These are phyloP conservation scores for Penicillium sp. DNA, from an alignment of 2,329 filamentous ascomycete species.

Conservation along the genomic window DNA sequence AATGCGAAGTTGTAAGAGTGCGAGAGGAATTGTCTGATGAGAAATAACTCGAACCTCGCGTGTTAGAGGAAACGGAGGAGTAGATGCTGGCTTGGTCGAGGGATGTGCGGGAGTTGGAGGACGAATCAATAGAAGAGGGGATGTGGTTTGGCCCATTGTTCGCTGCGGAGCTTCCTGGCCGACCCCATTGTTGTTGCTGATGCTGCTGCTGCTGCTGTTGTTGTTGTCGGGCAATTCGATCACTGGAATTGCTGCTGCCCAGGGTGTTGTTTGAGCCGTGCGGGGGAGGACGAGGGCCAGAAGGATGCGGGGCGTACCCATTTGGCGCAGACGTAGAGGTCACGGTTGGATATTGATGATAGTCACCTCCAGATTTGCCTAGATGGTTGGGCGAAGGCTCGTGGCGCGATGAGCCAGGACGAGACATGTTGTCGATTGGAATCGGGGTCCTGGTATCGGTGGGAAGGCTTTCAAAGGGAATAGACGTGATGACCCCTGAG, in stretches of 20 bases:
- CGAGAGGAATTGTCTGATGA: slow-evolving; percentile 52
- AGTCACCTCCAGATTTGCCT: slow-evolving; percentile 74
- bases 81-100: slow-evolving; percentile 65
- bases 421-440: slow-evolving; percentile 69
- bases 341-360: slow-evolving; percentile 82
- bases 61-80: slow-evolving; percentile 58
- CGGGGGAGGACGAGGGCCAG: slow-evolving; percentile 60
- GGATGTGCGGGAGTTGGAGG: slow-evolving; percentile 55
- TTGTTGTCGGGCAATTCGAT: slow-evolving; percentile 68
- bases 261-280: slow-evolving; percentile 58
- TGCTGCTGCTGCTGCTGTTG: slow-evolving; percentile 66
- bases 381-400: slow-evolving; percentile 80
- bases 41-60: slow-evolving; percentile 56
- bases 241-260: slow-evolving; percentile 68
- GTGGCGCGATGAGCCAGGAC: slow-evolving; percentile 59
- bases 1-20: slow-evolving; percentile 40
- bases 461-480: slow-evolving; percentile 74
- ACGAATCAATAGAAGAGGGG: slow-evolving; percentile 55
- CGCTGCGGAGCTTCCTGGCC: slow-evolving; percentile 55
- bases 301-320: slow-evolving; percentile 55
- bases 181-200: slow-evolving; percentile 70
- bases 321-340: slow-evolving; percentile 53
- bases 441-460: slow-evolving; percentile 67
- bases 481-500: slow-evolving; percentile 80
- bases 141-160: slow-evolving; percentile 54